Percentiles rank a stretch among this genome's conserved stretches.
Conservation (phyloP, 768 basidiomycete genomes). For the Leucosporidium yakuticum region DNA sequence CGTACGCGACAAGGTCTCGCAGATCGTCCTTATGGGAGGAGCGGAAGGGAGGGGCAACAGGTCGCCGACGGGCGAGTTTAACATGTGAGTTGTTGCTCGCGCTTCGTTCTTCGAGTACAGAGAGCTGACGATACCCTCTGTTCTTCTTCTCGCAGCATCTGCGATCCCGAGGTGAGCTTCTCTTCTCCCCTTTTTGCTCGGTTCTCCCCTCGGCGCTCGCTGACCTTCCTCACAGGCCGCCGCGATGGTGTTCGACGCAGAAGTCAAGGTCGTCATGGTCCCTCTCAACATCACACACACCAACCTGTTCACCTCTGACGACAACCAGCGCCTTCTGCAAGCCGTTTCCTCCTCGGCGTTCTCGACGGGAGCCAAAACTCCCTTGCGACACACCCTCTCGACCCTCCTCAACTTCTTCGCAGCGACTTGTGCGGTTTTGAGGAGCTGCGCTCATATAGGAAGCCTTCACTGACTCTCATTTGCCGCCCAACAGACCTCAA, state of each 20-base stretch:
- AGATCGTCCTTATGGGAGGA: slow-evolving; percentile 87
- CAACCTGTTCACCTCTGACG: slow-evolving; percentile 60
- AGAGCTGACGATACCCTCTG: slow-evolving; percentile 45
- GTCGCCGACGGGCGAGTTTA: slow-evolving; percentile 56
- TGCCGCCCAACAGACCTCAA: slow-evolving; percentile 53
- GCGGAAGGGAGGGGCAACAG: slow-evolving; percentile 77
- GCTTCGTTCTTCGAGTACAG: slow-evolving; percentile 65
- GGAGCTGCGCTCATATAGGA: not conserved
- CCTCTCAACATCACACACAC: slow-evolving; percentile 75
- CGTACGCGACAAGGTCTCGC: slow-evolving; percentile 52
- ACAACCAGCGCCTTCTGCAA: slow-evolving; percentile 55
- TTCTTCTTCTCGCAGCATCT: not conserved
- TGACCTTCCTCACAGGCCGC: slow-evolving; percentile 77
- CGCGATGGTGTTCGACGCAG: slow-evolving; percentile 69
- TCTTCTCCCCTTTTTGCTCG: not conserved
- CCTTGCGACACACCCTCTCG: slow-evolving; percentile 65
- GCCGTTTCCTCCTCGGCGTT: slow-evolving; percentile 38
- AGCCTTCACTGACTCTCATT: not conserved
- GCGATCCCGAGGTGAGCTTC: not conserved
- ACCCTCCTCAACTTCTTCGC: slow-evolving; percentile 71
- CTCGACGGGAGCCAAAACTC: slow-evolving; percentile 43
- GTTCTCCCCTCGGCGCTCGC: not conserved
- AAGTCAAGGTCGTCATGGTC: slow-evolving; percentile 52
- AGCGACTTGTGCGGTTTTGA: slow-evolving; percentile 38
- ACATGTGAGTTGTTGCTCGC: not conserved